Conservation (phyloP, 345 rosid genomes). For the Pistacia atlantica region DNA sequence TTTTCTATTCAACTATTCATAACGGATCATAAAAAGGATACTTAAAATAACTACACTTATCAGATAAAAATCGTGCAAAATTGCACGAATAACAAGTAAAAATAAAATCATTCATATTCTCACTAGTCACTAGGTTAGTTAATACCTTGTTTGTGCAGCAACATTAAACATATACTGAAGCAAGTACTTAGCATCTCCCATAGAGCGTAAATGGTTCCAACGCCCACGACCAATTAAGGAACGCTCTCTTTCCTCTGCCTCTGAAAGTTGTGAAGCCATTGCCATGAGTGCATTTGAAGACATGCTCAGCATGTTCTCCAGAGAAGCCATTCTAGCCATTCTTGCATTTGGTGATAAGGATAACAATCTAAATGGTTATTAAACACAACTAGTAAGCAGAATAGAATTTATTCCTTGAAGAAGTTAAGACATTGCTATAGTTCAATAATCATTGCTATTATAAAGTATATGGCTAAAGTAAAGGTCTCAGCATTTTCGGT, state of each 20-base stretch:
- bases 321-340: conserved; percentile 63
- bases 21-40: no score
- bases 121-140: conserved; percentile 14
- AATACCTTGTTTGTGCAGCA: conserved; percentile 69
- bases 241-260: conserved; percentile 78
- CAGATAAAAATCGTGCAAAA: neutral
- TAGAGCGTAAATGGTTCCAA: conserved; percentile 66
- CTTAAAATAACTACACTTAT: no score
- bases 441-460: neutral
- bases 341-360: conserved; percentile 70
- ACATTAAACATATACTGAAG: conserved; percentile 71
- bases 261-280: conserved; percentile 87
- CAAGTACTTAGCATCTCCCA: conserved; percentile 76
- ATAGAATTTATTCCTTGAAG: conserved; percentile 6
- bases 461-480: neutral
- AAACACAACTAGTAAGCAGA: conserved; percentile 29
- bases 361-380: conserved; percentile 30
- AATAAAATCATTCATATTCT: conserved; percentile 11
- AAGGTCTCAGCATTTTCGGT: neutral
- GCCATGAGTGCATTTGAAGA: conserved; percentile 65
- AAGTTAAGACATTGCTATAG: conserved; percentile 5
- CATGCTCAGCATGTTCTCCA: conserved; percentile 72
- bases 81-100: neutral
- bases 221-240: conserved; percentile 58
- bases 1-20: no score